phyloP scores from a whole-genome alignment of 768 basidiomycete species.

The Psilocybe cubensis region DNA sequence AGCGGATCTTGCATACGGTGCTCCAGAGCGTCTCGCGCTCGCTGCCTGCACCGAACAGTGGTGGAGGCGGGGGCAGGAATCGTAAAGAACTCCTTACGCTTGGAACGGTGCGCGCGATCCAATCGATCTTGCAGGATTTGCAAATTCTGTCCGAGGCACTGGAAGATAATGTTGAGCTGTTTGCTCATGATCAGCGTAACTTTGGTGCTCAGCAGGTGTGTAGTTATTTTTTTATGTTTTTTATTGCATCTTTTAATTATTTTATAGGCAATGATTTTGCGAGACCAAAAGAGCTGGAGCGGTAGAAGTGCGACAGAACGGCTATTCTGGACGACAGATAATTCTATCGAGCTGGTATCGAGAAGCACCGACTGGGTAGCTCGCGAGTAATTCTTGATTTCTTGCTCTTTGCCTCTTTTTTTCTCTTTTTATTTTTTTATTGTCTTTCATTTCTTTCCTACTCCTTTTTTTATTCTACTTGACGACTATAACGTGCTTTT shows the following conservation, averaged over 20 bases:
- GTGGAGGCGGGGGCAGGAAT: conserved; percentile 61
- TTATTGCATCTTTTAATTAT: conserved; percentile 8
- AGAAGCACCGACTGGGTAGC: conserved; percentile 88
- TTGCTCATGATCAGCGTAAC: conserved; percentile 93
- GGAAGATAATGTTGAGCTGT: conserved; percentile 89
- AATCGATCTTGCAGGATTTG: conserved; percentile 85
- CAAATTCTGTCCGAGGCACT: conserved; percentile 86
- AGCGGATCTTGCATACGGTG: conserved; percentile 90
- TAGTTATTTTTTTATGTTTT: conserved; percentile 20
- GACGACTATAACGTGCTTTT: conserved; percentile 20
- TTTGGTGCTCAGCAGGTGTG: conserved; percentile 95
- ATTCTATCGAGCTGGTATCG: conserved; percentile 84
- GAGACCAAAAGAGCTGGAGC: conserved; percentile 97
- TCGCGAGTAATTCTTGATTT: conserved; percentile 50
- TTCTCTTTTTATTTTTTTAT: conserved; percentile 1
- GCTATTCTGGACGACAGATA: conserved; percentile 91
- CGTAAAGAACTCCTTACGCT: conserved; percentile 79
- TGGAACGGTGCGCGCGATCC: conserved; percentile 77
- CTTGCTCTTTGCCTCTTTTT: neutral
- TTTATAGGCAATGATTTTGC: conserved; percentile 89
- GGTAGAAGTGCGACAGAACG: conserved; percentile 89
- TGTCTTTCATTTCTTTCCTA: conserved; percentile 4
- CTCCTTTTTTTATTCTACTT: conserved; percentile 5
- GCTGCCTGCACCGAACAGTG: conserved; percentile 58
- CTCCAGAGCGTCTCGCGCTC: conserved; percentile 81